Evolutionary conservation across 805 yeast genomes (phyloP).

Genomic region (Naumovozyma castellii): DNA sequence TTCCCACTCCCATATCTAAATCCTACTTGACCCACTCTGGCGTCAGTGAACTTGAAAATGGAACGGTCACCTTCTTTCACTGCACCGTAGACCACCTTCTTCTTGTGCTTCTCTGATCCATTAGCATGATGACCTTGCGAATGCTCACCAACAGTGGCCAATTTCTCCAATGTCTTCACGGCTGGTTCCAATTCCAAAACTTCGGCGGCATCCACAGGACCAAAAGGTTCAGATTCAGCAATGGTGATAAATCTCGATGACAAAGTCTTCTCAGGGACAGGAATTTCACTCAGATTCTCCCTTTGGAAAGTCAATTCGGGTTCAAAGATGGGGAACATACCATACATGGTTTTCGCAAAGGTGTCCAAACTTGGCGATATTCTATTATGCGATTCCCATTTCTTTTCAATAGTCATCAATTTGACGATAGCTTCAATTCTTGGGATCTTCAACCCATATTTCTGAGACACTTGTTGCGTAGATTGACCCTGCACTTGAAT

Average conservation of each 20-base stretch:
- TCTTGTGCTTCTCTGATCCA: slow-evolving; percentile 21
- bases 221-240: slow-evolving; percentile 92
- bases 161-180: slow-evolving; percentile 57
- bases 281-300: slow-evolving; percentile 89
- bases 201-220: slow-evolving; percentile 89
- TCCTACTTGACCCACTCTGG: slow-evolving; percentile 79
- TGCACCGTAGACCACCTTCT: slow-evolving; percentile 44
- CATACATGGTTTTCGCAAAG: slow-evolving; percentile 55
- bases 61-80: slow-evolving; percentile 60
- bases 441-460: slow-evolving; percentile 71
- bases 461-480: slow-evolving; percentile 66
- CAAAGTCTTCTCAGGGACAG: slow-evolving; percentile 74
- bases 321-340: slow-evolving; percentile 70
- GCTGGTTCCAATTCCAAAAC: slow-evolving; percentile 85
- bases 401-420: slow-evolving; percentile 54
- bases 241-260: slow-evolving; percentile 77
- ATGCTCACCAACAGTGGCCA: slow-evolving; percentile 50
- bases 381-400: slow-evolving; percentile 45
- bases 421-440: slow-evolving; percentile 82
- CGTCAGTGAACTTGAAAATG: slow-evolving; percentile 64
- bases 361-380: slow-evolving; percentile 47
- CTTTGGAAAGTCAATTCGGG: slow-evolving; percentile 29
- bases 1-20: slow-evolving; percentile 83
- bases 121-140: slow-evolving; percentile 15
- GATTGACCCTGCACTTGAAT: slow-evolving; percentile 43